Percentiles rank a stretch among this genome's conserved stretches.
Evolutionary conservation across 805 yeast genomes (phyloP).

Genomic region (Saturnispora mendoncae): DNA sequence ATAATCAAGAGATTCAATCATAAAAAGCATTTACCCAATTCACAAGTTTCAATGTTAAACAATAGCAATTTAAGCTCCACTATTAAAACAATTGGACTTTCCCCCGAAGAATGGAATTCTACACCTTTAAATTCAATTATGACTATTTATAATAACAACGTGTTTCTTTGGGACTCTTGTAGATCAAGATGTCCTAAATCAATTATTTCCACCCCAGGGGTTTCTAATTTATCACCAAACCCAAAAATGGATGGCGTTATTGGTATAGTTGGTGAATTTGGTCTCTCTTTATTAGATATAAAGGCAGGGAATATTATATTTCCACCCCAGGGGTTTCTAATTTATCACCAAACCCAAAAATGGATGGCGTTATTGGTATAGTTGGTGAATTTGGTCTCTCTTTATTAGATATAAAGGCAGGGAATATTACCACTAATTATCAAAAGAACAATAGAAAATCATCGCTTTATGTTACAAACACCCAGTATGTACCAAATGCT

Average conservation of each 20-base stretch:
- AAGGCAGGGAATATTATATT: slow-evolving; percentile 32
- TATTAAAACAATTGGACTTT: slow-evolving; percentile 30
- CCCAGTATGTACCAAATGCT: not conserved
- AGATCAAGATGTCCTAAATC: slow-evolving; percentile 51
- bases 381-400: slow-evolving; percentile 71
- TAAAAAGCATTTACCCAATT: slow-evolving; percentile 41
- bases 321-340: slow-evolving; percentile 41
- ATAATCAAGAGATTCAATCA: slow-evolving; percentile 76
- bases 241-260: slow-evolving; percentile 40
- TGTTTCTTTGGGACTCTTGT: slow-evolving; percentile 71
- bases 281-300: slow-evolving; percentile 66
- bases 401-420: slow-evolving; percentile 56
- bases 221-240: slow-evolving; percentile 43
- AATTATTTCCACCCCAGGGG: slow-evolving; percentile 44
- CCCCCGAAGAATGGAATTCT: slow-evolving; percentile 34
- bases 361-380: slow-evolving; percentile 48
- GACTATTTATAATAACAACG: slow-evolving; percentile 55
- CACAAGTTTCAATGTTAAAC: slow-evolving; percentile 13
- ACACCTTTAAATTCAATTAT: slow-evolving; percentile 41
- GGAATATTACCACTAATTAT: not conserved
- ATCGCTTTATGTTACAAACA: slow-evolving; percentile 7
- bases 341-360: slow-evolving; percentile 40
- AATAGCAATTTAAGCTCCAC: slow-evolving; percentile 17
- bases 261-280: slow-evolving; percentile 63
- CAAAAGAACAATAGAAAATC: slow-evolving; percentile 21